These are phyloP conservation scores for Capronia americana DNA, from an alignment of 2,329 filamentous ascomycete genomes.

Conservation along the genomic window DNA sequence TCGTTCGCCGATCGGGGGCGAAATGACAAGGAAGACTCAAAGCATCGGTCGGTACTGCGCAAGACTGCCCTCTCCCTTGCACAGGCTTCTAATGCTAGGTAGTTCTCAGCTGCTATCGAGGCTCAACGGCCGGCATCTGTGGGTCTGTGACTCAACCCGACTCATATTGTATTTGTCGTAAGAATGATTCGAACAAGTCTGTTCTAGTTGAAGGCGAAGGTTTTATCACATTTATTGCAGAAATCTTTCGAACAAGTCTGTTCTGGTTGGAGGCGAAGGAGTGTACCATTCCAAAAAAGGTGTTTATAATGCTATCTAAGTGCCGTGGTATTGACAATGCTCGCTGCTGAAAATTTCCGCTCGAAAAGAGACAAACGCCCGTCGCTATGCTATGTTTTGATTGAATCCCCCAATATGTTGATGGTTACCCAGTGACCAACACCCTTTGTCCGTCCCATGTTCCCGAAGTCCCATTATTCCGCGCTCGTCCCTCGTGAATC, in stretches of 20 bases:
- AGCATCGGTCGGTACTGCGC: too few relatives aligned
- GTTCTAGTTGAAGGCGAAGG: neutral
- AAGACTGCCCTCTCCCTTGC: too few relatives aligned
- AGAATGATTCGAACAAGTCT: neutral
- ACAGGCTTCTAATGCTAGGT: too few relatives aligned
- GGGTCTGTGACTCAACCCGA: too few relatives aligned
- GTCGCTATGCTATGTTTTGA: neutral
- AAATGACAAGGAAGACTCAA: too few relatives aligned
- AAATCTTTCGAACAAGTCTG: neutral
- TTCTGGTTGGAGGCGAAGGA: neutral
- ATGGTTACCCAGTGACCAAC: neutral
- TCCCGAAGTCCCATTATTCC: neutral
- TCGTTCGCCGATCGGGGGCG: too few relatives aligned
- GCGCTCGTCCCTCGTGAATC: too few relatives aligned
- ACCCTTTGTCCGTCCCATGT: neutral
- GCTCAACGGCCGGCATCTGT: too few relatives aligned
- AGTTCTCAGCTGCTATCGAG: too few relatives aligned
- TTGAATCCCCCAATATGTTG: neutral
- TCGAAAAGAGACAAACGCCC: neutral
- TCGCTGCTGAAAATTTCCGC: neutral
- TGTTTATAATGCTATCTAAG: slow-evolving; percentile 1
- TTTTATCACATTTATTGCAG: too few relatives aligned
- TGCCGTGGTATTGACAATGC: neutral
- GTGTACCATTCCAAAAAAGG: neutral
- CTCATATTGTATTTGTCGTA: too few relatives aligned